Base-by-base conservation (phyloP, 2,329 filamentous ascomycete species). In the Pseudonectria buxi region DNA sequence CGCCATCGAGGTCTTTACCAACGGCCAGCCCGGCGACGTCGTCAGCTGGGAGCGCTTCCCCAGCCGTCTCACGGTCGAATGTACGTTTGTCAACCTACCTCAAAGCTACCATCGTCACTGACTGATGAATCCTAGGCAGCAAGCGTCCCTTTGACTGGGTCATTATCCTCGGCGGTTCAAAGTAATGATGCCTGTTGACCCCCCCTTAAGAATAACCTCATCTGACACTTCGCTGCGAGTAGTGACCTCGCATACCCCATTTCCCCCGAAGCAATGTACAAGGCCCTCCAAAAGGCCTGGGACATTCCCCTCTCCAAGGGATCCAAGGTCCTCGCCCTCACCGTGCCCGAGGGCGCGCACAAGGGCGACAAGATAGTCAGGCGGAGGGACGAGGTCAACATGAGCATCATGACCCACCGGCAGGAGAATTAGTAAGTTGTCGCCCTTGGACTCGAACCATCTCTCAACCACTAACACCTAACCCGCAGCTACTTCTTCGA, bases 91-190 rank as follows among this genome's bases (percentile, higher is more conserved):
- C 18, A 10, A 29, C 22, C 10, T 16, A 26, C 15, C 30, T 34
- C 22, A 12, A 15, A 24, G 26, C 26, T 26, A 24, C 26, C 37
- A 22, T 29, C 26, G 28, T 26, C 26, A 25, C 30, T 16, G 10
- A 24, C 29, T 36, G 22, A 30, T 36, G 37, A 33, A 36, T 28
- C 16, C 24, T 22, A 57, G 55, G 48, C 36, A 32, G 45, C n/a
- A 42, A 39, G 22, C 40, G 42, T 4, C 38, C 43, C 1, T 78
- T 64, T 44, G 73, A 81, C 61, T 83, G 77, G 75, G 69, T 73
- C 11, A 69, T 83, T 24, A 57, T 82, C 4, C 66, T 83, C 3
- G 78, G 75, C 7, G 79, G 78, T 3, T 82, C 78, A 32, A 83
- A 83, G 63, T 72, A 58, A 58, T 34, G 63, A 9, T 51, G 14